Base-by-base conservation (phyloP, 306 rosid genomes). In the Quercus mongolica region DNA sequence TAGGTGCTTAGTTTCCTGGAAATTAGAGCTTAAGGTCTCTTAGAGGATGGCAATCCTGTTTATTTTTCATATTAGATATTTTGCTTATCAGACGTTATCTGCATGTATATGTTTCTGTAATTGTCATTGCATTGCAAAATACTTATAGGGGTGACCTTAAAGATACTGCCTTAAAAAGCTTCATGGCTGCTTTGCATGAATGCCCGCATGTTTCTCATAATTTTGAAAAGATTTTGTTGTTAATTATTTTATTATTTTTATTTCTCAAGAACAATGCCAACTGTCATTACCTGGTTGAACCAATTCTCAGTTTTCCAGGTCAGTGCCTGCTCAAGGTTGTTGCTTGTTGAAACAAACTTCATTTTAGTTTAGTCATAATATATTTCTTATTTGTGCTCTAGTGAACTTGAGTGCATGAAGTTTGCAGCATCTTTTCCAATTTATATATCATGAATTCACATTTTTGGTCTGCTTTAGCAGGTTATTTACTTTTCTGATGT, bases 161-260 rank as follows among this genome's bases (percentile, higher is more conserved):
- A 74, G 80, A 69, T 63, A 63, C 71, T 74, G 55, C 26, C 80
- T 83, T 78, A 76, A 38, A 75, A 57, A 61, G 21, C 58, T 76
- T 81, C 35, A 65, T 69, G 85, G 79, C 71, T 78, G 68, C 61
- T 35, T 63, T 33, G 69, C 76, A 71, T 33, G 56, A 26, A 2
- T 58, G 12, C 56, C 41, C 68, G 52, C 33, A 19, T 61, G 61
- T 75, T 69, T 65, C 69, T 70, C 41, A 30, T 56, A 62, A 72
- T 56, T 58, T 67, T 63, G 57, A 74, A 30, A 51, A 56, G 4
- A 26, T 26, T 52, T 73, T 69, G 25, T 25, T 30, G 8, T 35
- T 35, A 35, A 1, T 0, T 26, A 35, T 35, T 35, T 35, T 5
- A 35, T 35, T 35, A 35, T 35, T 35, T 26, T 26, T 26, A 26